A percentile compares a stretch with the other conserved stretches of the same genome.
phyloP scores from a whole-genome alignment of 371 early-diverging fungal genomes.

The Circinella minor region DNA sequence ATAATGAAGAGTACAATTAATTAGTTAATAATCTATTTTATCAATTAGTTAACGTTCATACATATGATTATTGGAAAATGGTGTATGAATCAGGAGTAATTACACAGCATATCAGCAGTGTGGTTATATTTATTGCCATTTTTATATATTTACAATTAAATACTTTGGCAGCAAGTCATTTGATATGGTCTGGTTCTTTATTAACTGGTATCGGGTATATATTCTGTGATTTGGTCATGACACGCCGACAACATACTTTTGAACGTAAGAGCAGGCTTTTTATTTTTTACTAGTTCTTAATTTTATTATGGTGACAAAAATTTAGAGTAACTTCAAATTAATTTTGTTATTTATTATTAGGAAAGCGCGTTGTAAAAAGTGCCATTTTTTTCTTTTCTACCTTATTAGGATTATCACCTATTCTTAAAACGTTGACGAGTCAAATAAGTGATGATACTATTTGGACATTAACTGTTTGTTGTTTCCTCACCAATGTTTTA shows the following conservation, averaged over 20 bases:
- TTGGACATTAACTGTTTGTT: conserved; percentile 86
- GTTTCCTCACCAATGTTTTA: conserved; percentile 84
- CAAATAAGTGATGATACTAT: conserved; percentile 93
- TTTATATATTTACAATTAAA: conserved; percentile 76
- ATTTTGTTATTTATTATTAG: conserved; percentile 23
- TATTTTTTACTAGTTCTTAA: background rate
- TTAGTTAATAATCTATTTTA: too few species aligned
- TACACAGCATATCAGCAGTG: conserved; percentile 84
- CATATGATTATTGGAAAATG: conserved; percentile 76
- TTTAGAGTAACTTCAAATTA: too few species aligned
- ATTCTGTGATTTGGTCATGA: conserved; percentile 68
- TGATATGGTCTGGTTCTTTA: conserved; percentile 65
- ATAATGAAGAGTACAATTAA: too few species aligned
- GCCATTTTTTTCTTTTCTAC: conserved; percentile 78
- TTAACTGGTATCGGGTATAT: conserved; percentile 69
- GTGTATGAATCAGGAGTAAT: conserved; percentile 78
- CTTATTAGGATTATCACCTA: conserved; percentile 88
- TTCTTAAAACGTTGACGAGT: conserved; percentile 89
- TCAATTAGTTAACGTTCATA: conserved; percentile 65
- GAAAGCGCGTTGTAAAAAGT: conserved; percentile 70
- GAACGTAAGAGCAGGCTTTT: conserved; percentile 47
- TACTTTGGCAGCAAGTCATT: conserved; percentile 56
- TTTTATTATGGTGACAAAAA: background rate
- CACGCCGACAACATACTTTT: conserved; percentile 34
- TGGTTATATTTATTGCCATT: conserved; percentile 85